Percentiles rank a stretch among this genome's conserved stretches.
Evolutionary conservation across 2,329 filamentous ascomycete species (phyloP).

Genomic region (Ascochyta koolunga): DNA sequence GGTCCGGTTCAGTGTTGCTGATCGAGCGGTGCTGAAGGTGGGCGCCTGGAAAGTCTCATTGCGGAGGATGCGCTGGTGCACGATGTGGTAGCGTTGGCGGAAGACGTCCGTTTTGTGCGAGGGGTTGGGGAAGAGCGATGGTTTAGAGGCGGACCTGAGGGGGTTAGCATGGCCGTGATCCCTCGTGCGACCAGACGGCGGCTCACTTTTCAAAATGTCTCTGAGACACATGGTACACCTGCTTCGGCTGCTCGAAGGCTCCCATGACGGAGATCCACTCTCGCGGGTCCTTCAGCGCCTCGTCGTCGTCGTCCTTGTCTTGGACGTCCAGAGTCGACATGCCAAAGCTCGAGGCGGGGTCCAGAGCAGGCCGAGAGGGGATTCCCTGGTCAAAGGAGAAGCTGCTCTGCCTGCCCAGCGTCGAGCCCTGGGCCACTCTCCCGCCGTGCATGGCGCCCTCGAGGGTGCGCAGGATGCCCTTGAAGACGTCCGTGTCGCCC

Average conservation of each 20-base stretch:
- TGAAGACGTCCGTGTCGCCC: constrained; percentile 71
- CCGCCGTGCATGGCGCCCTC: constrained; percentile 92
- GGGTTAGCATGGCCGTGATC: constrained; percentile 17
- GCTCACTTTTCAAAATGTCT: constrained; percentile 85
- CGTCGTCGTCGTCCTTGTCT: constrained; percentile 60
- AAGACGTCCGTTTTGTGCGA: constrained; percentile 85
- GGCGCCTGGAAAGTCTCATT: constrained; percentile 93
- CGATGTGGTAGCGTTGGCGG: constrained; percentile 87
- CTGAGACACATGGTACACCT: constrained; percentile 77
- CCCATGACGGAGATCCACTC: constrained; percentile 84
- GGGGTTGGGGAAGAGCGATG: constrained; percentile 68
- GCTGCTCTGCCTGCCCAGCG: constrained; percentile 68
- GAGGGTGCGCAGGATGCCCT: constrained; percentile 79
- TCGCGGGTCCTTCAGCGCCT: constrained; percentile 70
- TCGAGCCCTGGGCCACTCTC: constrained; percentile 62
- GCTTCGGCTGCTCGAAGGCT: constrained; percentile 83
- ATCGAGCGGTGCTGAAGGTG: constrained; percentile 66
- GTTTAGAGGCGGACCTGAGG: constrained; percentile 48
- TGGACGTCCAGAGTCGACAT: constrained; percentile 57
- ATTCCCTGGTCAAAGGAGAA: constrained; percentile 59
- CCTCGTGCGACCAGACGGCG: constrained; percentile 11
- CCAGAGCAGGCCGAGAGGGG: constrained; percentile 46
- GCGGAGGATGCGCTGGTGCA: constrained; percentile 88
- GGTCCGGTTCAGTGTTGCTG: constrained; percentile 61
- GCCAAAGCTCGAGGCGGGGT: constrained; percentile 71